Conservation (phyloP, 768 basidiomycete species). For the Leccinellum rugosiceps region DNA sequence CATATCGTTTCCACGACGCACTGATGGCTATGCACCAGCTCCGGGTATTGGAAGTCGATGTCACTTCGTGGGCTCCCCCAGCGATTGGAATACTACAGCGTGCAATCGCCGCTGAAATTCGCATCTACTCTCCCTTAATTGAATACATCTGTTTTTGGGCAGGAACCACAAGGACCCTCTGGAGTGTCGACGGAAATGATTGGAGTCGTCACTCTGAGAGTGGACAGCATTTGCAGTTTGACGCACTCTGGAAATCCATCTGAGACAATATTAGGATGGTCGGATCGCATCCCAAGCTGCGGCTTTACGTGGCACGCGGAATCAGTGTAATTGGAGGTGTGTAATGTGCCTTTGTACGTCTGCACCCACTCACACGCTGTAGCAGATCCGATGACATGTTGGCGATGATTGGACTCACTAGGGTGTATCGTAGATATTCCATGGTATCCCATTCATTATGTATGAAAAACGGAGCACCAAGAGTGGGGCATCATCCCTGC, state of each 20-base stretch:
- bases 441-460: conserved; percentile 29
- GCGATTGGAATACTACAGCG: conserved; percentile 33
- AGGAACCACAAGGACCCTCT: conserved; percentile 27
- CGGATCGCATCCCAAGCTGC: conserved; percentile 16
- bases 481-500: conserved; percentile 25
- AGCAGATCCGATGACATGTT: conserved; percentile 19
- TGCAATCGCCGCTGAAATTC: conserved; percentile 37
- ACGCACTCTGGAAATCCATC: conserved; percentile 29
- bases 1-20: conserved; percentile 30
- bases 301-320: conserved; percentile 27
- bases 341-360: conserved; percentile 24
- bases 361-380: conserved; percentile 15
- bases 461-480: conserved; percentile 24
- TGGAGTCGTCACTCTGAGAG: conserved; percentile 28
- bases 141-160: conserved; percentile 35
- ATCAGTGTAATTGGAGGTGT: conserved; percentile 20
- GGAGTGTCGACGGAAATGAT: conserved; percentile 36
- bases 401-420: conserved; percentile 16
- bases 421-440: conserved; percentile 24
- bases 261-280: conserved; percentile 9
- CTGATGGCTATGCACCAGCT: conserved; percentile 36
- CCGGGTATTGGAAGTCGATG: conserved; percentile 36
- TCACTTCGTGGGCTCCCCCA: conserved; percentile 34
- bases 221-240: conserved; percentile 26
- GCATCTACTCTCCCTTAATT: conserved; percentile 36